These are phyloP conservation scores for Trametes sp. DNA, from an alignment of 1,284 basidiomycete species.

Conservation along the genomic window DNA sequence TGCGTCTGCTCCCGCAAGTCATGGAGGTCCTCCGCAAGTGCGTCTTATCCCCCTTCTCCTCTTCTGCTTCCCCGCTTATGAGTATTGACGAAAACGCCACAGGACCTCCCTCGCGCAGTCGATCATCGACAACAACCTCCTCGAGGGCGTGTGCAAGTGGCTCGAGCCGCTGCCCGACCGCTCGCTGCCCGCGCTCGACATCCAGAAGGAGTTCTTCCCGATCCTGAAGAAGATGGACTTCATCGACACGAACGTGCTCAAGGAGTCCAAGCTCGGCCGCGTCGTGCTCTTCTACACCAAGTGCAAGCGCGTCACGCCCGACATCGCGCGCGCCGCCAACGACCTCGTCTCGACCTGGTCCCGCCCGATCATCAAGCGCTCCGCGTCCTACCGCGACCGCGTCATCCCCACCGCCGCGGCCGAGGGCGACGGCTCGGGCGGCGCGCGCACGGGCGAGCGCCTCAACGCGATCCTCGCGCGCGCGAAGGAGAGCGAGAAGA, in stretches of 20 bases:
- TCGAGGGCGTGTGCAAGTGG: constrained; percentile 92
- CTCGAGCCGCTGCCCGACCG: constrained; percentile 94
- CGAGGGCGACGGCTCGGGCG: constrained; percentile 47
- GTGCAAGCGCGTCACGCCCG: constrained; percentile 86
- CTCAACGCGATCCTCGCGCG: constrained; percentile 75
- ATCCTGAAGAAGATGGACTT: constrained; percentile 88
- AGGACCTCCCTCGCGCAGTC: constrained; percentile 89
- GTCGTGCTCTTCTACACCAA: constrained; percentile 97
- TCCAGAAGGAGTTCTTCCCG: constrained; percentile 92
- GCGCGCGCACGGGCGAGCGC: constrained; percentile 54
- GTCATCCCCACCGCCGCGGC: constrained; percentile 61
- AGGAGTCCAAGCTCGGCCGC: constrained; percentile 92
- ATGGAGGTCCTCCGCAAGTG: constrained; percentile 96
- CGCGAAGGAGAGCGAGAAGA: constrained; percentile 72
- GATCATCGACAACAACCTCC: constrained; percentile 94
- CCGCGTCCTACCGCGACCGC: constrained; percentile 83
- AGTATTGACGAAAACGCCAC: constrained; percentile 21
- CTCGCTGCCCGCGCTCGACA: constrained; percentile 94
- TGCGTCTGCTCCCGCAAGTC: constrained; percentile 86
- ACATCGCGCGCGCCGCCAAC: constrained; percentile 83
- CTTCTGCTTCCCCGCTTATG: background rate
- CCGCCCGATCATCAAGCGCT: constrained; percentile 93
- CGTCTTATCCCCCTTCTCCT: constrained; percentile 44
- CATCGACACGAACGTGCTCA: constrained; percentile 91
- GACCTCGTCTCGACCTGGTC: constrained; percentile 90